A percentile compares a stretch with the other conserved stretches of the same genome.
Conservation (phyloP, 768 basidiomycete genomes). For the Tylopilus balloui region DNA sequence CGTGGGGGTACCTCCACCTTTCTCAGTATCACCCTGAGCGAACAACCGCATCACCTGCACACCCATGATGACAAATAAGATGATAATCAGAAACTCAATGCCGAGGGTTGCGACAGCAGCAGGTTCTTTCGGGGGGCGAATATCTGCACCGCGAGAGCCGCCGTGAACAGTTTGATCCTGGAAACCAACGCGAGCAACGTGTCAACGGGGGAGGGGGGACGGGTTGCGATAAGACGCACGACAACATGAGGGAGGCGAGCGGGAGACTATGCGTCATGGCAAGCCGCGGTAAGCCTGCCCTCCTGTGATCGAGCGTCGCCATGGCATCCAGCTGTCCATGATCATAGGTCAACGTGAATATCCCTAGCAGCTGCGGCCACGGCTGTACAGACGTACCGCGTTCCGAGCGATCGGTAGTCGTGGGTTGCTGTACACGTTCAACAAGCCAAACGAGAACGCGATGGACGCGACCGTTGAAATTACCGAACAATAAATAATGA, state of each 20-base stretch:
- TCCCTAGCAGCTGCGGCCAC: no score
- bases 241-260: no score
- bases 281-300: no score
- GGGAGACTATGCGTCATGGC: no score
- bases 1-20: not conserved
- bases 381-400: slow-evolving; percentile 2
- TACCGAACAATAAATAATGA: slow-evolving; percentile 8
- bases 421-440: slow-evolving; percentile 15
- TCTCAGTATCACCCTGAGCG: not conserved
- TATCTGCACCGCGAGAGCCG: slow-evolving; percentile 14
- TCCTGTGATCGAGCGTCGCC: slow-evolving; percentile 2
- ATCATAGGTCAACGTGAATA: not conserved
- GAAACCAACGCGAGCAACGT: not conserved
- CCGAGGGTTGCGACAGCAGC: not conserved
- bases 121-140: slow-evolving; percentile 3
- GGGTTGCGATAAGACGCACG: no score
- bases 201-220: no score
- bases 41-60: slow-evolving; percentile 4
- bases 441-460: slow-evolving; percentile 7
- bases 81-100: slow-evolving; percentile 2
- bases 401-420: not conserved
- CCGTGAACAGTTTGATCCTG: slow-evolving; percentile 7
- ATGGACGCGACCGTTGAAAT: slow-evolving; percentile 10
- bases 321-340: slow-evolving; percentile 1
- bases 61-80: not conserved